Base-by-base conservation (phyloP, 2,329 filamentous ascomycete species). In the Teratosphaeriaceae sp. region DNA sequence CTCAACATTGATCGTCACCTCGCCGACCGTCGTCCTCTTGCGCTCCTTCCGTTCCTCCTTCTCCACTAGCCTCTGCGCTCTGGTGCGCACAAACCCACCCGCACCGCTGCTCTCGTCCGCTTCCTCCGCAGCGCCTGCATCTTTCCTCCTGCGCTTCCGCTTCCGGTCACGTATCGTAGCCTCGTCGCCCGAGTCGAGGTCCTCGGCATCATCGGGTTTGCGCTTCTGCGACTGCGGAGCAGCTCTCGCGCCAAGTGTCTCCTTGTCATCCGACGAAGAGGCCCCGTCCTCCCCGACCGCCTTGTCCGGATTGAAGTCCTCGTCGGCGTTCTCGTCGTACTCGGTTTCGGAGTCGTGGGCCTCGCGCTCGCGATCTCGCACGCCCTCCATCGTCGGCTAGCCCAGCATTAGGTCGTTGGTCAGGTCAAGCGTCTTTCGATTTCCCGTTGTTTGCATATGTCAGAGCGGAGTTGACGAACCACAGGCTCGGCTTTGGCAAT, bases 131-230 rank as follows among this genome's bases (percentile, higher is more conserved):
- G 20, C 47, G 18, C 43, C 47, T 19, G 44, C 44, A 22, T 40
- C 42, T 20, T 65, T 67, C 29, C 58, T 65, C 53, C 64, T 66
- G 30, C 59, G 60, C 50, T 67, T 72, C 43, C 57, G 62, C 44
- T 66, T 67, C 13, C 65, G 68, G 47, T 71, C 74, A 42, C 62
- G 63, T 31, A 78, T 76, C n/a, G 72, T 77, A 6, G 63, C 69
- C 52, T 78, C 75, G 51, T 79, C 75, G 3, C 75, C 75, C 7
- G 75, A 77, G 45, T 76, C 72, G 3, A 77, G 58, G 27, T 68
- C 70, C 5, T 61, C 60, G 8, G 59, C 54, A 3, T 48, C 49
- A 44, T 56, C 40, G 34, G 60, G 48, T 57, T 67, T 51, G 51
- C 59, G 60, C 46, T 67, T 70, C 24, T 60, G 59, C 45, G 65